Conservation (phyloP, 305 asterid genomes). For the Solanum aculeatissimum region DNA sequence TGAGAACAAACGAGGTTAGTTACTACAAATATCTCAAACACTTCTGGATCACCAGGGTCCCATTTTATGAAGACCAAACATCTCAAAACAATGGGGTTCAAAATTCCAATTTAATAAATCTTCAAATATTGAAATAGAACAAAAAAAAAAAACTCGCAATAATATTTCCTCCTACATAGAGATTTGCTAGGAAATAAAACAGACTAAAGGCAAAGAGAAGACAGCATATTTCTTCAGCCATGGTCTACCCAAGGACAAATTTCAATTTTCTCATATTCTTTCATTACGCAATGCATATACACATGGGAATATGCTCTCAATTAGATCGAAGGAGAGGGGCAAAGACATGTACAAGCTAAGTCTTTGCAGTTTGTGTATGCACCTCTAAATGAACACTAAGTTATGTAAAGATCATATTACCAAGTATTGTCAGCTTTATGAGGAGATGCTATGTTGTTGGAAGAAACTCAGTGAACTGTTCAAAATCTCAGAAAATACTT, state of each 20-base stretch:
- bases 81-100: not conserved
- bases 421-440: not conserved
- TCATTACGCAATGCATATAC: not conserved
- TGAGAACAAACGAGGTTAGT: not conserved
- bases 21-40: not conserved
- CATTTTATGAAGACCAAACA: not conserved
- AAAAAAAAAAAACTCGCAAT: not conserved
- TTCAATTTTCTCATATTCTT: not conserved
- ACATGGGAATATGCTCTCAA: not conserved
- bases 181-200: not conserved
- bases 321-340: not conserved
- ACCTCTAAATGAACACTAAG: not conserved
- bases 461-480: not conserved
- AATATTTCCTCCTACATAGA: not conserved
- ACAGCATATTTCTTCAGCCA: not conserved
- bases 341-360: not conserved
- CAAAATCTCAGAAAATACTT: not conserved
- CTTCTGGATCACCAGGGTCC: not conserved
- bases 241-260: not conserved
- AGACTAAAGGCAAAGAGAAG: not conserved
- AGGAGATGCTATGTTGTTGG: not conserved
- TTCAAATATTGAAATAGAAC: not conserved
- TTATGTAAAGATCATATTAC: not conserved
- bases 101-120: not conserved
- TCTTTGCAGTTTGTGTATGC: not conserved